Evolutionary conservation across 495 filamentous ascomycete genomes (phyloP), one percentile per base, ranked within the genome.

Genomic region (Talaromyces liani): DNA sequence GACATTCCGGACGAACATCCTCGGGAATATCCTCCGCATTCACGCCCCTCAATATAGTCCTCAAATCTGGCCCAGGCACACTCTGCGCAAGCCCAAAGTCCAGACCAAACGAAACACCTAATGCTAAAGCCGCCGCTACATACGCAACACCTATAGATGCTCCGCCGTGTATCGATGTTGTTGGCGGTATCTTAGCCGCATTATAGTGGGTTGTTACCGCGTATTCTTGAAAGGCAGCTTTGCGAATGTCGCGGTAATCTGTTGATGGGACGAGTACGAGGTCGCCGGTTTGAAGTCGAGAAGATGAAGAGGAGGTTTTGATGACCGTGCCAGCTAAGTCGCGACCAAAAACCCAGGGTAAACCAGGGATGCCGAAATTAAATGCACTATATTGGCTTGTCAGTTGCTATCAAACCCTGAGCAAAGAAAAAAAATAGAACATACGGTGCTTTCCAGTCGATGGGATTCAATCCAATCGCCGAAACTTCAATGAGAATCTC

Each of bases 371-470:
- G 24, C 85, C 85, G 66, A 87, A 90, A 67, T 85, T 85, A 67
- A 83, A 89, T 61, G 86, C 87, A 12, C 84, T 83, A 27, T 27
- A 27, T 27, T 27, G 27, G 27, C 4, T 27, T 27, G 27, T 27
- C 27, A 27, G 4, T 27, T 27, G 2, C 27, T 27, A 27, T 27
- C 27, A 3, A 1, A 2, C 4, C 27, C 4, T 27, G 27, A 27
- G 27, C 27, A 27, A 27, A 27, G 3, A 3, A 27, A 27, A 55
- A 24, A 55, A 24, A 54, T 22, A 24, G 20, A 55, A 55, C 79
- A 36, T 77, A 88, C 85, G 85, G 85, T 66, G 79, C 83, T 74
- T 90, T 90, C 88, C 88, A 90, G 70, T 91, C 88, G 56, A 89
- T 82, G 3, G 87, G 88, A 71, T 89, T 90, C 58, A 91, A 72